Base-by-base conservation (phyloP, 345 rosid genomes). In the Carallia brachiata region DNA sequence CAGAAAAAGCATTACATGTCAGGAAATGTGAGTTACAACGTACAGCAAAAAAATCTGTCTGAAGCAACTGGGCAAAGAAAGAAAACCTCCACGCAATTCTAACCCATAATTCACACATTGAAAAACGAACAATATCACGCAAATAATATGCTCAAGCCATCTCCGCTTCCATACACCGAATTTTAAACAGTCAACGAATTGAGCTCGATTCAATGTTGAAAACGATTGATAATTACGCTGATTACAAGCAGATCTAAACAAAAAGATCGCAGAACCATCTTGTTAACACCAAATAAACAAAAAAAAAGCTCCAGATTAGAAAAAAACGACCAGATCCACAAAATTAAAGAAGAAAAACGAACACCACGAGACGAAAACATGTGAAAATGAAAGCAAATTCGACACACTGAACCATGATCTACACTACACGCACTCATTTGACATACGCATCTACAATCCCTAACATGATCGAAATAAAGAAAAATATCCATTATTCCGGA, bases 191-290 rank as follows among this genome's bases (percentile, higher is more conserved):
- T 44, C 12, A 13, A 44, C 34, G 12, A 6, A 34, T 31, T 4
- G 13, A 31, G 12, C 19, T 17, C 56, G 2, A 52, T 36, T 17
- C 56, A 6, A 52, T 13, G 6, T 10, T 1, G 23, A 6, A 27
- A 16, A 44, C 16, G 31, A n/a, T 37, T 52, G 37, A 27, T 36
- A 27, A 39, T 67, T 56, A 12, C 30, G 54, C 4, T 52, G 1
- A 18, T n/a, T 8, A 30, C 3, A 3, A 48, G 36, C 79, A 72
- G 81, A 81, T 78, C 79, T 69, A 67, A 6, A 17, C 53, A 27
- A 54, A 31, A 3, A 7, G 16, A 52, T 44, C 34, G 5, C 63
- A 78, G 32, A 68, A 70, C 55, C 9, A 47, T 16, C 56, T 54
- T 52, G 12, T 36, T 37, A 36, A 37, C 65, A 57, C 23, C 8